Conservation (phyloP, 805 yeast species). For the Spathaspora gorwiae region DNA sequence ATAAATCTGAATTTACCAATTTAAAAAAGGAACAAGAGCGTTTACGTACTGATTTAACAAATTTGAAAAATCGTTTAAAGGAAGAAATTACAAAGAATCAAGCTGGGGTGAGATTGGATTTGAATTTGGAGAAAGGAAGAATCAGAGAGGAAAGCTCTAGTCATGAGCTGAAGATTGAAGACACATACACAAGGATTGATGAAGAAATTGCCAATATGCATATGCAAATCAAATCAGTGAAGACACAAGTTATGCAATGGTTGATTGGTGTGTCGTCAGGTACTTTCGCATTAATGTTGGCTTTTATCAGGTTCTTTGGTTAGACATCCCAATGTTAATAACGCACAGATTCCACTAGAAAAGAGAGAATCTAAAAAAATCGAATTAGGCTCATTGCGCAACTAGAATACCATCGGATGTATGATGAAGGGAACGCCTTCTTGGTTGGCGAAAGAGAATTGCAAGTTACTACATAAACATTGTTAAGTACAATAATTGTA, state of each 20-base stretch:
- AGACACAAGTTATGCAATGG: conserved; percentile 98
- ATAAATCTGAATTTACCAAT: conserved; percentile 76
- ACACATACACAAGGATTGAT: conserved; percentile 90
- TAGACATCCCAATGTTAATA: background rate
- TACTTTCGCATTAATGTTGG: conserved; percentile 89
- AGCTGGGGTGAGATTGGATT: conserved; percentile 85
- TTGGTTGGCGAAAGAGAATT: no score
- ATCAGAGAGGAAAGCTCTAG: conserved; percentile 90
- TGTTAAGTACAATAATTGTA: no score
- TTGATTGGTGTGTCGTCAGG: conserved; percentile 97
- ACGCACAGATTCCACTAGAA: background rate
- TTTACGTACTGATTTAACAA: conserved; percentile 78
- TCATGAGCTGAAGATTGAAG: conserved; percentile 90
- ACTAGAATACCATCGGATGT: no score
- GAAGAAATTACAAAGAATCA: conserved; percentile 89
- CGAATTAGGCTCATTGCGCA: no score
- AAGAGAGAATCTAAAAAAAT: no score
- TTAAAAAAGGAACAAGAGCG: conserved; percentile 85
- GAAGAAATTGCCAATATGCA: conserved; percentile 93
- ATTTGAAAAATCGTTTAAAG: conserved; percentile 73
- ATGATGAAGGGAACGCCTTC: no score
- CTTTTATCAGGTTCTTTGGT: conserved; percentile 76
- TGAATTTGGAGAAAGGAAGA: conserved; percentile 91
- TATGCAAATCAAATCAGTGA: conserved; percentile 91
- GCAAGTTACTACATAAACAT: no score